Evolutionary conservation across 1,284 basidiomycete genomes (phyloP).

Genomic region (Entoloma clypeatum): DNA sequence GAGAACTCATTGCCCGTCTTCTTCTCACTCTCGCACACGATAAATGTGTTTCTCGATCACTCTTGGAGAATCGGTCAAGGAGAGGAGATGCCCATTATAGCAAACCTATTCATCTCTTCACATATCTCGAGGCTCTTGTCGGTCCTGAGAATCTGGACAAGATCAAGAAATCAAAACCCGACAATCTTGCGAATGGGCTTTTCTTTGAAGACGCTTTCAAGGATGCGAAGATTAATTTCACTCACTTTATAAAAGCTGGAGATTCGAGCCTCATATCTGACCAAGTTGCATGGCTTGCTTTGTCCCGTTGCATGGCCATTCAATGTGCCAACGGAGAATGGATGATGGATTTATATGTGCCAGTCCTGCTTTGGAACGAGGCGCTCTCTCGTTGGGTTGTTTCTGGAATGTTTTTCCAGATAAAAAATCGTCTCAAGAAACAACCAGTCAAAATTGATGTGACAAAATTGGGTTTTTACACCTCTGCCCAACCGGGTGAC

Average conservation of each 20-base stretch:
- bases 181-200: constrained; percentile 5
- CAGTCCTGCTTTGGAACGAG: constrained; percentile 10
- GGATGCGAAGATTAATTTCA: constrained; percentile 16
- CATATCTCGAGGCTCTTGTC: constrained; percentile 7
- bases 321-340: constrained; percentile 9
- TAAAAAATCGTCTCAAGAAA: constrained; percentile 11
- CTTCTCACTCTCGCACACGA: constrained; percentile 17
- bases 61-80: too few relatives aligned
- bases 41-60: not conserved
- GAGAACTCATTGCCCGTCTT: constrained; percentile 14
- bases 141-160: not conserved
- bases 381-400: constrained; percentile 11
- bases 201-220: constrained; percentile 13
- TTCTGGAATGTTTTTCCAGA: constrained; percentile 15
- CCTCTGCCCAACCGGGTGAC: not conserved
- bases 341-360: constrained; percentile 12
- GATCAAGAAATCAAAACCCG: constrained; percentile 9
- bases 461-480: constrained; percentile 14
- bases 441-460: constrained; percentile 9
- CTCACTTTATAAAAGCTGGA: constrained; percentile 16
- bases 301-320: constrained; percentile 12
- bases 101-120: constrained; percentile 1
- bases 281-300: constrained; percentile 8
- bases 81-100: not conserved
- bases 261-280: constrained; percentile 16